These are phyloP conservation scores for Candida patagonica DNA, from an alignment of 805 yeast genomes.

Conservation along the genomic window DNA sequence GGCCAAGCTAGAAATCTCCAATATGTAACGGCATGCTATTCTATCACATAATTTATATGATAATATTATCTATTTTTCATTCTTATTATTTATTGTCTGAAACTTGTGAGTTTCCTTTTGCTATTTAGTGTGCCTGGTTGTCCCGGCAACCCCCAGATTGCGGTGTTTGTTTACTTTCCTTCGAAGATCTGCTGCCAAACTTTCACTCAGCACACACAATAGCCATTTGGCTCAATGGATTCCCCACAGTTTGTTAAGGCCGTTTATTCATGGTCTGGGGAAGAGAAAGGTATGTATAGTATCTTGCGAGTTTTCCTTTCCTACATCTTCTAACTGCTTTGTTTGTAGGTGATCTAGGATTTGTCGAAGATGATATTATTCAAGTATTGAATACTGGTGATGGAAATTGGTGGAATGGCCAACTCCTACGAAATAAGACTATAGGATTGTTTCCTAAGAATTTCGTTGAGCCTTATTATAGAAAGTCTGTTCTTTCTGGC, in stretches of 20 bases:
- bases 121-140: neutral
- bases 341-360: conserved; percentile 61
- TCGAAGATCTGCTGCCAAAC: neutral
- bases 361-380: conserved; percentile 85
- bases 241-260: conserved; percentile 73
- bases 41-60: neutral
- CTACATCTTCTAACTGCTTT: neutral
- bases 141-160: neutral
- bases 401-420: conserved; percentile 90
- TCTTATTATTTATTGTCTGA: neutral
- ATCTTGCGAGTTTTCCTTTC: neutral
- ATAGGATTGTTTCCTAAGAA: conserved; percentile 84
- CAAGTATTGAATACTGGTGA: conserved; percentile 75
- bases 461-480: conserved; percentile 48
- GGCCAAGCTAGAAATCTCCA: conserved; percentile 7
- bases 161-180: neutral
- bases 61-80: no score
- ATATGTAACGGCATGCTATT: neutral
- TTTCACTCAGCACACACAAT: neutral
- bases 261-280: conserved; percentile 89
- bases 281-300: conserved; percentile 47
- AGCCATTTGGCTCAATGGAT: neutral
- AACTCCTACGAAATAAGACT: conserved; percentile 65
- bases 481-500: neutral
- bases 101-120: no score